Conservation (phyloP, 306 rosid genomes). For the Ochetophila trinervis region DNA sequence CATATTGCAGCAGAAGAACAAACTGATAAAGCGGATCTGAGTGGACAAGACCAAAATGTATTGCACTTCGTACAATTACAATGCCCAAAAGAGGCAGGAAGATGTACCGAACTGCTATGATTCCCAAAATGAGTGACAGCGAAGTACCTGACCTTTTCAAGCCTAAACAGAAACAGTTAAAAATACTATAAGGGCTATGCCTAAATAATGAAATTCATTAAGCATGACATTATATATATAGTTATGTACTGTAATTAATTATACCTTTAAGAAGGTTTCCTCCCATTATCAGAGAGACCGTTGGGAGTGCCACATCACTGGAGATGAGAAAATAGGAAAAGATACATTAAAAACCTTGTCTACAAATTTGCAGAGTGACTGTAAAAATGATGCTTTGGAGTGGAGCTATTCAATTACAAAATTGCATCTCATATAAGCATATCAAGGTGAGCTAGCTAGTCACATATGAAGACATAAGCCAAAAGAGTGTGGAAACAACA, state of each 20-base stretch:
- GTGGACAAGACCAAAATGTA: not conserved
- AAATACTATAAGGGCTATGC: too few relatives aligned
- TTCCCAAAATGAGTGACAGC: not conserved
- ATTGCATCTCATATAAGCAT: too few relatives aligned
- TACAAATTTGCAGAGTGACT: not conserved
- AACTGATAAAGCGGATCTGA: not conserved
- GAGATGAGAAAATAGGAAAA: not conserved
- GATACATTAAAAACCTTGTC: not conserved
- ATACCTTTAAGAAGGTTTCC: not conserved
- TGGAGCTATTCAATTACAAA: too few relatives aligned
- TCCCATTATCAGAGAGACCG: not conserved
- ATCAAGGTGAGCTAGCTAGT: too few relatives aligned
- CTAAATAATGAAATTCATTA: not conserved
- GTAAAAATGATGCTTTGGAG: too few relatives aligned
- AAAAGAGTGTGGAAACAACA: too few relatives aligned
- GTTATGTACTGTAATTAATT: not conserved
- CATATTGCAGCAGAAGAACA: not conserved
- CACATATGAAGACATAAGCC: too few relatives aligned
- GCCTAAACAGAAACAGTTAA: not conserved
- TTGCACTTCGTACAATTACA: not conserved
- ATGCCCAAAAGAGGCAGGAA: not conserved
- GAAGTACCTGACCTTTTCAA: not conserved
- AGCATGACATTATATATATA: not conserved
- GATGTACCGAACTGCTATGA: not conserved
- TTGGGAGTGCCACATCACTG: not conserved